Percentiles rank a stretch among this genome's conserved stretches.
Conservation (phyloP, 2,329 filamentous ascomycete genomes). For the Ophiostoma quercus region DNA sequence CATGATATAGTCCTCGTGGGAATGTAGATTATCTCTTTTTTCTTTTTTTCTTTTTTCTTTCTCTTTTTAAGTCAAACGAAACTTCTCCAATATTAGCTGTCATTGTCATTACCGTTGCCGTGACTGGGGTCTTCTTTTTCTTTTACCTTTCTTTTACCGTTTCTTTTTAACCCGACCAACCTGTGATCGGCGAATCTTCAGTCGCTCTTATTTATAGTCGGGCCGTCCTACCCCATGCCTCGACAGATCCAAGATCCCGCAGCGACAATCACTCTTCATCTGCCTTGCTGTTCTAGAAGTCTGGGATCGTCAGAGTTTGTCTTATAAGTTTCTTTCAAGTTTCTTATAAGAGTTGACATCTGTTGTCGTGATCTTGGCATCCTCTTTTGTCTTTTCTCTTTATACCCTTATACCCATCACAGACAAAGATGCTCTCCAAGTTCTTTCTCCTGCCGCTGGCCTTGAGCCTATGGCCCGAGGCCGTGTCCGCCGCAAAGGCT, state of each 20-base stretch:
- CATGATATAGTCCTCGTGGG: conserved; percentile 1
- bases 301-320: too few species aligned
- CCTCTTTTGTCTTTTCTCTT: not conserved
- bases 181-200: not conserved
- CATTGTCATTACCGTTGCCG: not conserved
- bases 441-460: not conserved
- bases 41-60: too few species aligned
- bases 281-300: not conserved
- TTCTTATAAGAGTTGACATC: not conserved
- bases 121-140: not conserved
- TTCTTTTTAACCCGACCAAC: not conserved
- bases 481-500: not conserved
- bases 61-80: not conserved
- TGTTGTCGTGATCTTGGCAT: not conserved
- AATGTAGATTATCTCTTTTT: not conserved
- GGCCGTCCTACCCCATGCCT: not conserved
- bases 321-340: not conserved
- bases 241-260: not conserved
- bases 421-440: not conserved
- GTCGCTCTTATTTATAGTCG: conserved; percentile 8
- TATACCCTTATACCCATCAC: not conserved
- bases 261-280: not conserved
- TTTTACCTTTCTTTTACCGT: not conserved
- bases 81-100: not conserved
- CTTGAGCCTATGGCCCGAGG: conserved; percentile 3